Evolutionary conservation across 2,329 filamentous ascomycete species (phyloP).

Genomic region (Exophiala lecanii-corni): DNA sequence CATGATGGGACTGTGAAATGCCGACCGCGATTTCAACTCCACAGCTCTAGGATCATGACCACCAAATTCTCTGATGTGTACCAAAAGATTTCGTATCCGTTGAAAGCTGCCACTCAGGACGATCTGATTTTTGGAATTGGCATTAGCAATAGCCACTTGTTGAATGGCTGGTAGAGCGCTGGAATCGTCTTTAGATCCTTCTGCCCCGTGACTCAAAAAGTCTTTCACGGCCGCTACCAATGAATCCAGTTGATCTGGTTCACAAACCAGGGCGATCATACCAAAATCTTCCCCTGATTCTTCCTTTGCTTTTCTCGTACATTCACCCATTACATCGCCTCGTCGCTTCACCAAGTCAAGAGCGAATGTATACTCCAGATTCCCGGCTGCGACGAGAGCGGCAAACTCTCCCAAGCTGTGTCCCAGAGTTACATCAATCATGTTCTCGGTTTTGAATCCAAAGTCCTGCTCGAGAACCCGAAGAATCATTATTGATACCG

Average conservation of each 20-base stretch:
- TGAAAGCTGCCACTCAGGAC: conserved; percentile 84
- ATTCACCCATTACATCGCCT: conserved; percentile 77
- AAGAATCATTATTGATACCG: conserved; percentile 83
- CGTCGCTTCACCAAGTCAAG: conserved; percentile 70
- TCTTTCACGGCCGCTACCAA: conserved; percentile 72
- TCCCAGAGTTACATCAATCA: conserved; percentile 77
- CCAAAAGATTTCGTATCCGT: conserved; percentile 73
- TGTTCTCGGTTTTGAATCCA: conserved; percentile 64
- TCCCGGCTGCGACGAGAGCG: conserved; percentile 77
- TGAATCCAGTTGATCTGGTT: conserved; percentile 66
- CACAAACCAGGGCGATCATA: conserved; percentile 90
- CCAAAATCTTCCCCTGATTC: conserved; percentile 76
- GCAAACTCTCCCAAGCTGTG: conserved; percentile 93
- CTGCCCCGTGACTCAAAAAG: conserved; percentile 66
- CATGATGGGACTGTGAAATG: conserved; percentile 92
- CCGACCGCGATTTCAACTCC: conserved; percentile 76
- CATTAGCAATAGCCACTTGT: conserved; percentile 85
- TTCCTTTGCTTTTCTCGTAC: conserved; percentile 61
- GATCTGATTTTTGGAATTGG: conserved; percentile 95
- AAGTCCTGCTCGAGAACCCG: conserved; percentile 83
- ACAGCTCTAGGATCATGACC: conserved; percentile 89
- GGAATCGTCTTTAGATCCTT: conserved; percentile 64
- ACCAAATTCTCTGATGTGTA: conserved; percentile 81
- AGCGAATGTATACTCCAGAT: conserved; percentile 72
- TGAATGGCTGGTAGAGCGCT: conserved; percentile 68